Evolutionary conservation across 495 filamentous ascomycete species (phyloP).

Genomic region (Pseudoneurospora amorphoporcata): DNA sequence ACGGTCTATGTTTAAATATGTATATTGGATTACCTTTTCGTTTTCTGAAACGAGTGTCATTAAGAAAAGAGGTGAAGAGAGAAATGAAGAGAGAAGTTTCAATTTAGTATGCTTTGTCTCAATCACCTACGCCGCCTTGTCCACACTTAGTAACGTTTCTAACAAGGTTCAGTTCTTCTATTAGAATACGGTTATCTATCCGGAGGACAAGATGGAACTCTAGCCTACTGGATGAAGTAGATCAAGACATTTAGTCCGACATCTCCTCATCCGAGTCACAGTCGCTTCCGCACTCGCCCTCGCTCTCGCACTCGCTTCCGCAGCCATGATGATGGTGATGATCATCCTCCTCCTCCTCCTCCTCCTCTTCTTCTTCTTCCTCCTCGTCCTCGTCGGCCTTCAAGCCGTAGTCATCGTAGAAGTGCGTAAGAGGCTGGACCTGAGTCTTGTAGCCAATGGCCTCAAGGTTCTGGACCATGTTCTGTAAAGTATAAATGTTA

Average conservation of each 20-base stretch:
- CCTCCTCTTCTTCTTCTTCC: constrained; percentile 54
- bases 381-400: constrained; percentile 58
- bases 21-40: too few relatives aligned
- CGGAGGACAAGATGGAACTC: background rate
- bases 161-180: background rate
- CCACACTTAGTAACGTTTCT: background rate
- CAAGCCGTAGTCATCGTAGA: constrained; percentile 87
- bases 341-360: constrained; percentile 48
- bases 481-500: constrained; percentile 33
- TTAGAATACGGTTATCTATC: background rate
- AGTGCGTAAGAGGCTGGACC: constrained; percentile 63
- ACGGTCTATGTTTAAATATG: background rate
- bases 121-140: background rate
- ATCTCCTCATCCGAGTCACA: background rate
- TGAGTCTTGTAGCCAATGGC: constrained; percentile 67
- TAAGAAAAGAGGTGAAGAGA: too few relatives aligned
- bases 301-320: background rate
- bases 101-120: background rate
- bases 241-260: background rate
- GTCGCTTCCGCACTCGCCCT: background rate
- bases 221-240: background rate
- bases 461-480: constrained; percentile 59
- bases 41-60: too few relatives aligned
- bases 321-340: background rate
- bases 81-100: too few relatives aligned